phyloP scores from a whole-genome alignment of 2,329 filamentous ascomycete genomes.

The Raffaelea deltoideospora region DNA sequence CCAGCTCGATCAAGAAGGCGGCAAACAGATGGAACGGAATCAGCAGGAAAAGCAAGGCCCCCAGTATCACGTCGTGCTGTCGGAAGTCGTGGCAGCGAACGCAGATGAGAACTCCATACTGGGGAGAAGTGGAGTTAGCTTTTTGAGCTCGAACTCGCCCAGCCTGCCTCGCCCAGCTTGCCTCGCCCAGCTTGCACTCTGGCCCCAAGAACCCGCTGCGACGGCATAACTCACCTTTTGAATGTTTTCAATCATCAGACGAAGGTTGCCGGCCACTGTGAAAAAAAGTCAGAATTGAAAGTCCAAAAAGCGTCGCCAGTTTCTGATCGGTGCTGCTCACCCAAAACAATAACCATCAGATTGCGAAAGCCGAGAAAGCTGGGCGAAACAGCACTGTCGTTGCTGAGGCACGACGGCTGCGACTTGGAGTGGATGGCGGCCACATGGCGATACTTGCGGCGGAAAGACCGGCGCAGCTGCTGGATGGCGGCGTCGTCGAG shows the following conservation, averaged over 20 bases:
- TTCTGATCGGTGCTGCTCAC: too few species aligned
- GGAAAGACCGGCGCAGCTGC: conserved; percentile 21
- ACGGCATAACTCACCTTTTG: conserved; percentile 51
- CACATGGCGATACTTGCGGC: conserved; percentile 77
- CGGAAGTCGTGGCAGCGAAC: conserved; percentile 80
- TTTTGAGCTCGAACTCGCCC: too few species aligned
- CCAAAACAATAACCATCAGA: conserved; percentile 83
- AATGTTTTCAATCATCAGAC: conserved; percentile 91
- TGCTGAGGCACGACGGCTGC: conserved; percentile 69
- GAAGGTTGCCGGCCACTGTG: conserved; percentile 77
- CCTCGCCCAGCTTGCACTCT: background rate
- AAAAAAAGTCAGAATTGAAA: background rate
- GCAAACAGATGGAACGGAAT: conserved; percentile 85
- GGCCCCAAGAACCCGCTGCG: too few species aligned
- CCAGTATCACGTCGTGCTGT: conserved; percentile 59
- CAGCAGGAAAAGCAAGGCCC: conserved; percentile 64
- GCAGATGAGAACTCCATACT: conserved; percentile 94
- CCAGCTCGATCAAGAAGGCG: conserved; percentile 78
- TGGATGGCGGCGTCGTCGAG: conserved; percentile 10
- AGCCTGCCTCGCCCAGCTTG: too few species aligned
- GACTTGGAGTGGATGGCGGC: conserved; percentile 65
- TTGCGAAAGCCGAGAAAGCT: conserved; percentile 93
- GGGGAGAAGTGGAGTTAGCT: conserved; percentile 5
- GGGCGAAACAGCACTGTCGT: conserved; percentile 58
- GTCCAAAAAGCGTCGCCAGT: background rate